Conservation (phyloP, 805 yeast genomes). For the Pichia phayaonensis region DNA sequence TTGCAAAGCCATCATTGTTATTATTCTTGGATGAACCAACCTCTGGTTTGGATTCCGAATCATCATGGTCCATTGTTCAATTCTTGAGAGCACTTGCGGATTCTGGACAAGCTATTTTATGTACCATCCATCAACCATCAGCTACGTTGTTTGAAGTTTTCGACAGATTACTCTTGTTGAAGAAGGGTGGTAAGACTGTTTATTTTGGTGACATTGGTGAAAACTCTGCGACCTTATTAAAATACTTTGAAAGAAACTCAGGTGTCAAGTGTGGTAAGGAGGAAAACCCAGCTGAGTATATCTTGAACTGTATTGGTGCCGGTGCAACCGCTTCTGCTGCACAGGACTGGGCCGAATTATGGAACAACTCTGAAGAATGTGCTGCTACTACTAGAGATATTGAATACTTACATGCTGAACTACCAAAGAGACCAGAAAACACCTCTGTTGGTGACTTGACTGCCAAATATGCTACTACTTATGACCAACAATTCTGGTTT, state of each 20-base stretch:
- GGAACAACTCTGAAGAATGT: conserved; percentile 37
- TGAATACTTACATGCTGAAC: conserved; percentile 20
- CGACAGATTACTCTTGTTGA: conserved; percentile 31
- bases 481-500: conserved; percentile 29
- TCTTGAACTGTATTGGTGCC: conserved; percentile 71
- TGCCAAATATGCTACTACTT: conserved; percentile 38
- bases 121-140: conserved; percentile 52
- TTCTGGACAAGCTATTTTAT: conserved; percentile 49
- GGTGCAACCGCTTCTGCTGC: conserved; percentile 63
- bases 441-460: conserved; percentile 14
- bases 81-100: conserved; percentile 41
- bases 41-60: conserved; percentile 48
- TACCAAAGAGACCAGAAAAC: conserved; percentile 20
- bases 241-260: conserved; percentile 45
- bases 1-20: conserved; percentile 45
- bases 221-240: conserved; percentile 34
- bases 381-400: conserved; percentile 23
- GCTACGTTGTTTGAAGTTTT: conserved; percentile 38
- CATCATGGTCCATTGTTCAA: conserved; percentile 52
- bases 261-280: conserved; percentile 54
- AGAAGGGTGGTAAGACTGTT: conserved; percentile 46
- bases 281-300: conserved; percentile 74
- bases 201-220: conserved; percentile 49
- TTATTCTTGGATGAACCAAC: conserved; percentile 54
- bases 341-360: conserved; percentile 57